Evolutionary conservation across 2,329 filamentous ascomycete species (phyloP).

Genomic region (Venturiaceae sp.): DNA sequence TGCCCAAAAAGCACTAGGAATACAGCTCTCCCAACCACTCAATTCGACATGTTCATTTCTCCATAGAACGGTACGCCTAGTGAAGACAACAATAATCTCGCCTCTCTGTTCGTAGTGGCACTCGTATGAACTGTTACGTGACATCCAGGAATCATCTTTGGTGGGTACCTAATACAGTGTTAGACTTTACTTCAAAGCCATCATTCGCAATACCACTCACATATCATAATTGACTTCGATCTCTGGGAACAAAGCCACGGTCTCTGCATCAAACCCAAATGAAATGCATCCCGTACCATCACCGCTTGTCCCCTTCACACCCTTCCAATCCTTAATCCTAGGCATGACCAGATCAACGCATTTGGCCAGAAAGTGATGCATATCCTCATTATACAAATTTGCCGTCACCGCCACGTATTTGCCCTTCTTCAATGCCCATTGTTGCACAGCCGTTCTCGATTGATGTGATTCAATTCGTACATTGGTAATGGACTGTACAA

Average conservation of each 20-base stretch:
- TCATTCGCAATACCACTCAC: conserved; percentile 52
- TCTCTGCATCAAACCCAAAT: conserved; percentile 68
- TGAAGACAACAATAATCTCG: conserved; percentile 61
- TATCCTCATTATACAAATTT: conserved; percentile 67
- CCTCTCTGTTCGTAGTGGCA: conserved; percentile 77
- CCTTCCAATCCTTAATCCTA: conserved; percentile 91
- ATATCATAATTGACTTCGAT: conserved; percentile 87
- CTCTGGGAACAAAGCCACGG: conserved; percentile 81
- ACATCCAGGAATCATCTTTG: conserved; percentile 74
- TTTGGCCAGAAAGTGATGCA: conserved; percentile 87
- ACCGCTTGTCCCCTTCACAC: conserved; percentile 65
- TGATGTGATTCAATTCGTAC: conserved; percentile 61
- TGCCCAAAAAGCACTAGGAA: neutral
- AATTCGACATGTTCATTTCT: conserved; percentile 39
- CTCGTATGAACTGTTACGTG: conserved; percentile 78
- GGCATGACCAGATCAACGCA: conserved; percentile 83
- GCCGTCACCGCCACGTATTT: conserved; percentile 68
- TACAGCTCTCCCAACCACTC: no score
- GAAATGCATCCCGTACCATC: conserved; percentile 81
- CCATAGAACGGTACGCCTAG: conserved; percentile 77
- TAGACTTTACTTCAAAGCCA: no score
- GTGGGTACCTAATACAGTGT: conserved; percentile 41
- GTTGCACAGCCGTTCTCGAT: conserved; percentile 59
- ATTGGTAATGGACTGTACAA: conserved; percentile 78
- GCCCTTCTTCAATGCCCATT: conserved; percentile 65